Evolutionary conservation across 768 basidiomycete species (phyloP).

Genomic region (Podaxis sp.): DNA sequence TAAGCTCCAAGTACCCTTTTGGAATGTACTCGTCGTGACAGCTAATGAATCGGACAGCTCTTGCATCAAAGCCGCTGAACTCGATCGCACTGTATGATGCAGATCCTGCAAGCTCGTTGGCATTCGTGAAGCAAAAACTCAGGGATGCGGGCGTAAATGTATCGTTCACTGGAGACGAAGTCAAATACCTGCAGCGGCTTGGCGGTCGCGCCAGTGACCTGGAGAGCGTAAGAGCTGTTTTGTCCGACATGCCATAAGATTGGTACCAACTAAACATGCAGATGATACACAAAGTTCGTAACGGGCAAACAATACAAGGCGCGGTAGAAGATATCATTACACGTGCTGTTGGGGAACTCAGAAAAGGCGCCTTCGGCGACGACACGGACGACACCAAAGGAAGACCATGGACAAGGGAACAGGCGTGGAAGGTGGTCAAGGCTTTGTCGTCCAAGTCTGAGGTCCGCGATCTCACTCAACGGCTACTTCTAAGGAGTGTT

Average conservation of each 20-base stretch:
- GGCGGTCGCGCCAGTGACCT: conserved; percentile 93
- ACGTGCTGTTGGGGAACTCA: conserved; percentile 76
- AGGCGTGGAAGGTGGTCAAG: conserved; percentile 84
- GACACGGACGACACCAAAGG: conserved; percentile 85
- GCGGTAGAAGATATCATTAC: conserved; percentile 89
- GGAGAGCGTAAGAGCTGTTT: conserved; percentile 57
- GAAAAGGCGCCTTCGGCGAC: conserved; percentile 92
- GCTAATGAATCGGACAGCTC: conserved; percentile 41
- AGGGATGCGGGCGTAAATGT: conserved; percentile 50
- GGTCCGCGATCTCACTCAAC: conserved; percentile 38
- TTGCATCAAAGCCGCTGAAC: conserved; percentile 82
- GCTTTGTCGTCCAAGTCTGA: conserved; percentile 65
- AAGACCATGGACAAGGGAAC: conserved; percentile 81
- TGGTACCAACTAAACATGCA: conserved; percentile 25
- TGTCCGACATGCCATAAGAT: neutral
- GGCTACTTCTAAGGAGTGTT: neutral
- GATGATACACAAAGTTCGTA: conserved; percentile 85
- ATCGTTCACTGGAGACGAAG: conserved; percentile 55
- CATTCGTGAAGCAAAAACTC: conserved; percentile 80
- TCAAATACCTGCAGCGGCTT: conserved; percentile 62
- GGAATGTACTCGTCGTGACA: neutral
- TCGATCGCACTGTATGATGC: conserved; percentile 83
- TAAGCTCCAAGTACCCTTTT: conserved; percentile 22
- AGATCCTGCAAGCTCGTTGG: conserved; percentile 72
- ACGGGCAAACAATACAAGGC: conserved; percentile 66